A percentile compares a stretch with the other conserved stretches of the same genome.
Evolutionary conservation across 108 stramenopile genomes (phyloP).

Genomic region (Nitzschia sp.): DNA sequence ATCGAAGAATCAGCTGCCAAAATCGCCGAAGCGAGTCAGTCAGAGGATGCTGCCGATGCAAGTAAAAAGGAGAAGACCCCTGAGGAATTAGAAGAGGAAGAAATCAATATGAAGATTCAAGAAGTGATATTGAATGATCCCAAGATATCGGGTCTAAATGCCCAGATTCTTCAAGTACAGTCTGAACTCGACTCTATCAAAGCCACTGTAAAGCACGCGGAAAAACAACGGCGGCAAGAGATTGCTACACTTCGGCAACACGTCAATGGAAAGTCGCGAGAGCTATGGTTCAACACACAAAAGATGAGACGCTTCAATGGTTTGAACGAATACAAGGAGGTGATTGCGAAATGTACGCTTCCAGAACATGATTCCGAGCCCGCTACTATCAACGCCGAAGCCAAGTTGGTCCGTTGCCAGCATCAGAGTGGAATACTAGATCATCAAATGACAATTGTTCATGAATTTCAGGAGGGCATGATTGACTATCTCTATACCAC

Average conservation of each 20-base stretch:
- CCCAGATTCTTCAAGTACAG: neutral
- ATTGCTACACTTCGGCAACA: neutral
- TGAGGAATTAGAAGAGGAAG: neutral
- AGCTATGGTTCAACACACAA: neutral
- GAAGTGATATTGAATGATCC: neutral
- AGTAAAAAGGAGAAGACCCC: neutral
- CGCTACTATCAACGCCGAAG: neutral
- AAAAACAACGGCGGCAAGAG: neutral
- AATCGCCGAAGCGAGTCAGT: neutral
- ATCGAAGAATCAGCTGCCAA: neutral
- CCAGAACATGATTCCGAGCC: neutral
- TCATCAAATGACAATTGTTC: conserved; percentile 7
- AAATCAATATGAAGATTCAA: neutral
- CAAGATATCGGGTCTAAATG: neutral
- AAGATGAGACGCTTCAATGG: neutral
- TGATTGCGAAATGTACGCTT: neutral
- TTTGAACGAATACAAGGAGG: neutral
- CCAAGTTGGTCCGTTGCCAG: neutral
- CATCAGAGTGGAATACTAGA: neutral
- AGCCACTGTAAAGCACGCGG: neutral
- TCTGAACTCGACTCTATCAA: neutral
- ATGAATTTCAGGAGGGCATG: conserved; percentile 5
- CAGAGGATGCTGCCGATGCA: neutral
- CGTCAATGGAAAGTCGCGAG: neutral
- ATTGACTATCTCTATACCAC: conserved; percentile 8